phyloP scores from a whole-genome alignment of 495 filamentous ascomycete genomes.

The Gamarada debralockiae region DNA sequence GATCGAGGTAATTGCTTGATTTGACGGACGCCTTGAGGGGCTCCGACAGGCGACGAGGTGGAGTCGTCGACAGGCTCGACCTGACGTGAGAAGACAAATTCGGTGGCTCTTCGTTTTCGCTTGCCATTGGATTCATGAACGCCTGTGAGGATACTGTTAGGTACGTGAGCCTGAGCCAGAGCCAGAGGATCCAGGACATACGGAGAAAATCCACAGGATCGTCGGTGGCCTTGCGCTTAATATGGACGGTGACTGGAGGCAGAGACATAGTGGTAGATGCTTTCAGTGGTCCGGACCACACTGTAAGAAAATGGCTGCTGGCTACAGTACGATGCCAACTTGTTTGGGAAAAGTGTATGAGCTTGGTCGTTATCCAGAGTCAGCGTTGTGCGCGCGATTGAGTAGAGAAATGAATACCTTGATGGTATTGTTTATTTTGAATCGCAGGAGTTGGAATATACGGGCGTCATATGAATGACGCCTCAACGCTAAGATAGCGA shows the following conservation, averaged over 20 bases:
- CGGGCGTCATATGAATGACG: too few relatives aligned
- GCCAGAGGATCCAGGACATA: conserved; percentile 21
- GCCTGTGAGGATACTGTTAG: conserved; percentile 3
- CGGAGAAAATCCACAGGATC: conserved; percentile 51
- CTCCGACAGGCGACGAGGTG: background rate
- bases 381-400: too few relatives aligned
- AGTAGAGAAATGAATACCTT: too few relatives aligned
- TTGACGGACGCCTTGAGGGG: conserved; percentile 3
- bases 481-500: too few relatives aligned
- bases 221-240: conserved; percentile 52
- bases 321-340: too few relatives aligned
- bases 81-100: conserved; percentile 18
- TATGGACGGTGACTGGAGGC: conserved; percentile 46
- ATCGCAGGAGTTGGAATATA: too few relatives aligned
- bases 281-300: too few relatives aligned
- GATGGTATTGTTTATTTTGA: too few relatives aligned
- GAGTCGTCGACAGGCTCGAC: background rate
- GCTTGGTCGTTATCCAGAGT: too few relatives aligned
- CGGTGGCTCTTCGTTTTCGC: conserved; percentile 1
- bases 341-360: too few relatives aligned
- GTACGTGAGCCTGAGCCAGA: too few relatives aligned
- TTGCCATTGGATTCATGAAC: conserved; percentile 12
- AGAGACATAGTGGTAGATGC: conserved; percentile 38
- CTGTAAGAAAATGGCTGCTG: too few relatives aligned
- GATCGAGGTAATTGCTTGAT: conserved; percentile 25